Evolutionary conservation across 164 flowering plant genomes (phyloP).

Genomic region (Vitis rupestris): DNA sequence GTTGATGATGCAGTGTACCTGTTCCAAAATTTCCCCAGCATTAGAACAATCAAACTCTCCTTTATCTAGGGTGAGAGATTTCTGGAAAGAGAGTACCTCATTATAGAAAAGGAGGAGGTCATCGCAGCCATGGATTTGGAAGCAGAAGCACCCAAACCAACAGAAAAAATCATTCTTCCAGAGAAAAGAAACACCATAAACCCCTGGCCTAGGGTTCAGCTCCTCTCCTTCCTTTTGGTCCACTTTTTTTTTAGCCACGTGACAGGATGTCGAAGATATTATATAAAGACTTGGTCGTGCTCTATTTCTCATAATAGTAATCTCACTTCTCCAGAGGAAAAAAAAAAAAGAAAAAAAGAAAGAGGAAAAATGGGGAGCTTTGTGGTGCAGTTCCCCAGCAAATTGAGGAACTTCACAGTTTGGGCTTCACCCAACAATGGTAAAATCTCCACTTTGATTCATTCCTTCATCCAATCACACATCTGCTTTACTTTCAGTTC

Average conservation of each 20-base stretch:
- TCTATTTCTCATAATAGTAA: neutral
- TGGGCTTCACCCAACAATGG: slow-evolving; percentile 49
- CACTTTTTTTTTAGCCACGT: no score
- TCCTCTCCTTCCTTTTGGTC: no score
- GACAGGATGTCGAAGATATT: neutral
- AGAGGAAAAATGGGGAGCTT: slow-evolving; percentile 38
- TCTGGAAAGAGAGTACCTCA: slow-evolving; percentile 23
- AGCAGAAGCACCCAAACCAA: neutral
- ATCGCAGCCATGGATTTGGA: slow-evolving; percentile 31
- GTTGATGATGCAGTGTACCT: slow-evolving; percentile 2
- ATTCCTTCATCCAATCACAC: neutral
- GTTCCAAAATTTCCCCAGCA: neutral
- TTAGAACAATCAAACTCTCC: neutral
- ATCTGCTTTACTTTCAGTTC: neutral
- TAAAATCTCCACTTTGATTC: neutral
- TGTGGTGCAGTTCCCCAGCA: slow-evolving; percentile 29
- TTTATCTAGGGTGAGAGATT: neutral
- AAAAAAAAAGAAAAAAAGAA: neutral
- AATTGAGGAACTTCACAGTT: slow-evolving; percentile 33
- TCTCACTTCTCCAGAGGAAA: neutral
- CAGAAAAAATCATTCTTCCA: neutral
- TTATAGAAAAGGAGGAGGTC: slow-evolving; percentile 11
- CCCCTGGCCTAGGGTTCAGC: neutral
- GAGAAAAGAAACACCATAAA: neutral
- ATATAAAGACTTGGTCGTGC: neutral